Conservation (phyloP, 2,329 filamentous ascomycete genomes). For the Westerdykella aurantiaca region DNA sequence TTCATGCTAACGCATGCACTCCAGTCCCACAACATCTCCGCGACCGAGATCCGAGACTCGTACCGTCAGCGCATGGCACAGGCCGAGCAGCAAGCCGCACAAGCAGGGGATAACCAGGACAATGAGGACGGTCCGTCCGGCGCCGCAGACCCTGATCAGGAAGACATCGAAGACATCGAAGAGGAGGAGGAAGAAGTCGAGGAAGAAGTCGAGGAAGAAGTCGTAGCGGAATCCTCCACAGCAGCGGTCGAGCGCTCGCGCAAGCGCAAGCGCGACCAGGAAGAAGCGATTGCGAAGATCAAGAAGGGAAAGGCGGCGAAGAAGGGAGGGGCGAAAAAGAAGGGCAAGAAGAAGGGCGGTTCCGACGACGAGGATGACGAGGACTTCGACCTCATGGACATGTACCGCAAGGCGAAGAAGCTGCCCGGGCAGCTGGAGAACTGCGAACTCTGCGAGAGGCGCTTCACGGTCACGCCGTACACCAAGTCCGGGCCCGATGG, state of each 20-base stretch:
- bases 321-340: slow-evolving; percentile 42
- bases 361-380: slow-evolving; percentile 41
- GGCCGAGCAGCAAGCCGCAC: slow-evolving; percentile 38
- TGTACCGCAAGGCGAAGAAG: slow-evolving; percentile 54
- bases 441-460: slow-evolving; percentile 76
- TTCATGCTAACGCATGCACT: not conserved
- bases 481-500: slow-evolving; percentile 76
- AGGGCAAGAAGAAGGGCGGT: slow-evolving; percentile 36
- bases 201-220: slow-evolving; percentile 23
- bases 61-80: slow-evolving; percentile 51
- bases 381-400: slow-evolving; percentile 46
- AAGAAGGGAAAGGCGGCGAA: slow-evolving; percentile 48
- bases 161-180: slow-evolving; percentile 29
- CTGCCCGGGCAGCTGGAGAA: slow-evolving; percentile 83
- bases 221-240: slow-evolving; percentile 34
- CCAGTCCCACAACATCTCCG: slow-evolving; percentile 67
- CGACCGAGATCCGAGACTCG: slow-evolving; percentile 56
- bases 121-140: slow-evolving; percentile 32
- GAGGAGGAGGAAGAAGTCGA: slow-evolving; percentile 31
- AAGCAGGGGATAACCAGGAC: slow-evolving; percentile 28
- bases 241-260: slow-evolving; percentile 42
- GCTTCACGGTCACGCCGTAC: slow-evolving; percentile 90
- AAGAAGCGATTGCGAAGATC: slow-evolving; percentile 39
- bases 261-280: slow-evolving; percentile 56
- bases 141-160: slow-evolving; percentile 28